Percentiles rank a stretch among this genome's conserved stretches.
Evolutionary conservation across 1,284 basidiomycete species (phyloP).

Genomic region (Schizopora paradoxa): DNA sequence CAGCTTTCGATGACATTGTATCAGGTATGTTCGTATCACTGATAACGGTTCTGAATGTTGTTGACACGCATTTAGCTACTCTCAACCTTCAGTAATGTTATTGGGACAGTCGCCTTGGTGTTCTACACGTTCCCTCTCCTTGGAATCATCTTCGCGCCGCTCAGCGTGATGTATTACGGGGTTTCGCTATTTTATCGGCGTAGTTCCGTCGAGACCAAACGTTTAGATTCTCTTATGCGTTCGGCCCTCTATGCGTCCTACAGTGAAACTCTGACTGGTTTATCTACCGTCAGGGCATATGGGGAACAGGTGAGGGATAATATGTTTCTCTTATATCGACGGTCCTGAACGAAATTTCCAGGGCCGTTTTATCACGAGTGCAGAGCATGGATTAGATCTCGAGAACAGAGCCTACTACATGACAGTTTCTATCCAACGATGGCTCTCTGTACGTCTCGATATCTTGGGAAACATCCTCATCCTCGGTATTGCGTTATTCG

Average conservation of each 20-base stretch:
- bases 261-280: constrained; percentile 55
- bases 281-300: constrained; percentile 62
- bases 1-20: constrained; percentile 38
- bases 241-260: constrained; percentile 59
- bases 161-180: constrained; percentile 44
- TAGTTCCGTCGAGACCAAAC: constrained; percentile 60
- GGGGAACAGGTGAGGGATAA: constrained; percentile 31
- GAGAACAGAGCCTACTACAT: constrained; percentile 77
- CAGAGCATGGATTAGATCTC: constrained; percentile 48
- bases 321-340: neutral
- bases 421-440: constrained; percentile 62
- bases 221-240: constrained; percentile 64
- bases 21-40: constrained; percentile 26
- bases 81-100: constrained; percentile 40
- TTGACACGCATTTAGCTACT: constrained; percentile 33
- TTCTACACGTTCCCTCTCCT: constrained; percentile 62
- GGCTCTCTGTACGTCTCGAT: constrained; percentile 57
- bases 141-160: constrained; percentile 52
- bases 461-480: constrained; percentile 70
- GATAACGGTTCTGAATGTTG: neutral
- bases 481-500: constrained; percentile 68
- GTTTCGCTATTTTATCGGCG: constrained; percentile 49
- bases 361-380: constrained; percentile 40
- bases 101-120: constrained; percentile 52
- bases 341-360: no score